Evolutionary conservation across 192 early-diverging fungal species (phyloP).

Genomic region (Coemansia sp.): DNA sequence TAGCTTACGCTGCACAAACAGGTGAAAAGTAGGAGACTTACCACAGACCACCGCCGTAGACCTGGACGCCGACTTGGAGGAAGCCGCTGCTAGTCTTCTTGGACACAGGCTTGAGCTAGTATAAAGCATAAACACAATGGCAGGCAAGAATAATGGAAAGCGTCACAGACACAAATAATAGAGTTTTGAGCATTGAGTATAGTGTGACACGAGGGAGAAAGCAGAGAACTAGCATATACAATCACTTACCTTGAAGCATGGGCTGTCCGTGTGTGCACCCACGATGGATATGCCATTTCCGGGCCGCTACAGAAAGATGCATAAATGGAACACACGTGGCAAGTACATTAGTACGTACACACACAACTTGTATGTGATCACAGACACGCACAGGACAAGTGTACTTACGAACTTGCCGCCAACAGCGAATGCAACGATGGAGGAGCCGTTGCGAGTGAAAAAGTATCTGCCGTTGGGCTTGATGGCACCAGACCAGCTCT

Average conservation of each 20-base stretch:
- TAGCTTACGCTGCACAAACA: background rate
- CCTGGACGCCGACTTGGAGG: conserved; percentile 87
- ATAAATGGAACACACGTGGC: conserved; percentile 6
- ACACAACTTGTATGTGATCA: background rate
- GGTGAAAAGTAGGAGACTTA: conserved; percentile 15
- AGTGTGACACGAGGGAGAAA: background rate
- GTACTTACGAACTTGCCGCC: conserved; percentile 76
- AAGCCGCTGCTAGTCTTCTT: conserved; percentile 88
- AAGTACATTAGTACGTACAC: conserved; percentile 2
- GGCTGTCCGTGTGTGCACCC: conserved; percentile 97
- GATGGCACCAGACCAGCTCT: conserved; percentile 75
- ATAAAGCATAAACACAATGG: background rate
- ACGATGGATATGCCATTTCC: conserved; percentile 89
- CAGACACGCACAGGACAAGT: background rate
- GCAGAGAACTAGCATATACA: background rate
- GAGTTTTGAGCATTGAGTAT: conserved; percentile 9
- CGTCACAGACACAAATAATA: background rate
- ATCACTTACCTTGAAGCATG: conserved; percentile 73
- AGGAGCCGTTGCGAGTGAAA: conserved; percentile 91
- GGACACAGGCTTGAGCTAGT: conserved; percentile 89
- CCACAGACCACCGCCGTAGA: conserved; percentile 98
- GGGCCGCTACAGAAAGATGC: conserved; percentile 52
- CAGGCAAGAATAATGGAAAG: background rate
- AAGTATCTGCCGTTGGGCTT: conserved; percentile 89
- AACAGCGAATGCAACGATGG: conserved; percentile 91